These are phyloP conservation scores for Malus hybrid DNA, from an alignment of 331 rosid genomes.

Conservation along the genomic window DNA sequence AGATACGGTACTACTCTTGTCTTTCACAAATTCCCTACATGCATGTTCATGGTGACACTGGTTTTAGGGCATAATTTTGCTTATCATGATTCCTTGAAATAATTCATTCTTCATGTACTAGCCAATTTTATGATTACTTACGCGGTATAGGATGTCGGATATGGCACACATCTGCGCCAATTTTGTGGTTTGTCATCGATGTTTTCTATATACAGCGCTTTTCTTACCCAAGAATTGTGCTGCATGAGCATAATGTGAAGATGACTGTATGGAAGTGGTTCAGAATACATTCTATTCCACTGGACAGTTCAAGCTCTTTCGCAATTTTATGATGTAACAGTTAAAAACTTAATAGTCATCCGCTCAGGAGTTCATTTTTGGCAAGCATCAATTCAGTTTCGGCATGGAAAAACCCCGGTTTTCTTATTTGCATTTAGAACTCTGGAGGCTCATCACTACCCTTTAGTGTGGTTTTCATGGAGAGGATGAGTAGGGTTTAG, in stretches of 20 bases:
- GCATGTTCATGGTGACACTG: background rate
- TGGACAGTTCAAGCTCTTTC: background rate
- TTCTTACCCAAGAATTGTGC: background rate
- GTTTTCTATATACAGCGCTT: background rate
- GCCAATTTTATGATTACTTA: background rate
- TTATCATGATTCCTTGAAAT: background rate
- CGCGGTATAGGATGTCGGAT: background rate
- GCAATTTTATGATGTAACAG: background rate
- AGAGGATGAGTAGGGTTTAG: background rate
- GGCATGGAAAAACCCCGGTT: background rate
- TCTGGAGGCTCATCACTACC: background rate
- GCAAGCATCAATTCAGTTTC: background rate
- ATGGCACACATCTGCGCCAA: background rate
- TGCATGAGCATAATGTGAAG: background rate
- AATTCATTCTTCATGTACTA: background rate
- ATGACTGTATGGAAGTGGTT: background rate
- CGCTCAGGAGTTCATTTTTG: background rate
- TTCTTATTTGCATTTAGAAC: background rate
- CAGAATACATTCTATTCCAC: background rate
- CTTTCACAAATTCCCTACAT: background rate
- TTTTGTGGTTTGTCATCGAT: background rate
- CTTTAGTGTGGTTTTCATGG: background rate
- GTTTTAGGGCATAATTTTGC: background rate
- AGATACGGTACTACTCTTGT: background rate
- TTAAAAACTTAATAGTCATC: background rate